Conservation (phyloP, 2,329 filamentous ascomycete genomes). For the Diaporthe amygdali region DNA sequence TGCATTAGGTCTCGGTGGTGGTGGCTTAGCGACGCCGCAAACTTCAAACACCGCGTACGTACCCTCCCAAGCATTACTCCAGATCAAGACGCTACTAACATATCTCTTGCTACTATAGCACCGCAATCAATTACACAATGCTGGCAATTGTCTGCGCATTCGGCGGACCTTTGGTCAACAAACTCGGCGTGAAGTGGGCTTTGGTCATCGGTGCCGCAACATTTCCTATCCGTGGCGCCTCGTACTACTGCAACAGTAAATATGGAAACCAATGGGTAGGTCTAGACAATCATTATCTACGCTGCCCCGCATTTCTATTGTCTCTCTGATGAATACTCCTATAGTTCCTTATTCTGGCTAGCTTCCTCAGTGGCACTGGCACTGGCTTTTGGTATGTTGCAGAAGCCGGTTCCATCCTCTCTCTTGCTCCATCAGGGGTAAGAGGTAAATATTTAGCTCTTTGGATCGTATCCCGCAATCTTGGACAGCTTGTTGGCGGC, state of each 20-base stretch:
- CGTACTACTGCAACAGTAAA: conserved; percentile 54
- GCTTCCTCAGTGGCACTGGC: conserved; percentile 43
- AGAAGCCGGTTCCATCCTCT: conserved; percentile 54
- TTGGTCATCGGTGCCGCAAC: conserved; percentile 47
- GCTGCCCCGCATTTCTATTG: neutral
- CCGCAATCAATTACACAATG: conserved; percentile 18
- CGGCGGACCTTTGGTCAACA: conserved; percentile 51
- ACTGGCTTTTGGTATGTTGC: conserved; percentile 55
- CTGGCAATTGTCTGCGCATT: conserved; percentile 41
- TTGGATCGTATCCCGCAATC: conserved; percentile 53
- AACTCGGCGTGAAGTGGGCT: conserved; percentile 51
- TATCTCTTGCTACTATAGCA: neutral
- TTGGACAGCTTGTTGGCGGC: conserved; percentile 52
- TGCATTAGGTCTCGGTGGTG: conserved; percentile 43
- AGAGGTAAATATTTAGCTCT: conserved; percentile 53
- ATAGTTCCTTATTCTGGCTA: conserved; percentile 46
- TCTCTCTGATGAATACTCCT: neutral
- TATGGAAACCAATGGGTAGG: conserved; percentile 53
- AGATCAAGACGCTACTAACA: neutral
- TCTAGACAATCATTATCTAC: neutral
- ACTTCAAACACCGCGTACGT: conserved; percentile 47
- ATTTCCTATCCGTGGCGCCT: conserved; percentile 51
- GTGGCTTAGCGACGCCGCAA: conserved; percentile 49
- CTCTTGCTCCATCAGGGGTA: conserved; percentile 48
- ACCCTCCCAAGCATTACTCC: conserved; percentile 35